Evolutionary conservation across 164 flowering plant genomes (phyloP), one percentile per base, ranked within the genome.

Genomic region (Annona squamosa): DNA sequence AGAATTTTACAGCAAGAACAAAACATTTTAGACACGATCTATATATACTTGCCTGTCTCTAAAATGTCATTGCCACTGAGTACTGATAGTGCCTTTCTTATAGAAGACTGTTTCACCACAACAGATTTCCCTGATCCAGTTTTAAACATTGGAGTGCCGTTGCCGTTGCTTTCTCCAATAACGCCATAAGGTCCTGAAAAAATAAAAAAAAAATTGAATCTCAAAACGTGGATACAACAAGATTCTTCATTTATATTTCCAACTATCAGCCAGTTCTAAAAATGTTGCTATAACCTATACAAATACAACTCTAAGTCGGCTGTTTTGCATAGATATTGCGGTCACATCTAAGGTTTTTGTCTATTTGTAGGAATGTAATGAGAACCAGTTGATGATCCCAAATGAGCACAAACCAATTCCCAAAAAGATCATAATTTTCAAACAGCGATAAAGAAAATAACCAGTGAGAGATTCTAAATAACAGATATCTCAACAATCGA

Each of bases 121-220:
- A 74, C 67, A 13, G 76, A 43, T 48, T 74, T 74, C 44, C 76
- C 72, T 10, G 43, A 69, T n/a, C 72, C 76, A 5, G 76, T 67
- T 67, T 42, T 44, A 65, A 74, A 74, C 71, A 67, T 47, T 3
- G 59, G 75, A 41, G 61, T 46, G 44, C 16, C 37, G 18, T 68
- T 26, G 16, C 5, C 72, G 41, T 45, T 52, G 6, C 63, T 48
- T 42, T 62, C 52, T 71, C 48, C 65, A 71, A 41, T 59, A 19
- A 64, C 26, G 13, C 43, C 43, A 52, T 12, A 19, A 16, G 41
- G 47, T 41, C 46, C 45, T 37, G 18, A 2, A n/a, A 67, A 67
- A 67, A 67, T 9, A 67, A 67, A 41, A 2, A 1, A 19, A 2
- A 9, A 4, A 6, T 52, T 10, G 59, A 52, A 52, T 52, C 9